phyloP scores from a whole-genome alignment of 2,329 filamentous ascomycete genomes.

The Alternaria novae-zelandiae region DNA sequence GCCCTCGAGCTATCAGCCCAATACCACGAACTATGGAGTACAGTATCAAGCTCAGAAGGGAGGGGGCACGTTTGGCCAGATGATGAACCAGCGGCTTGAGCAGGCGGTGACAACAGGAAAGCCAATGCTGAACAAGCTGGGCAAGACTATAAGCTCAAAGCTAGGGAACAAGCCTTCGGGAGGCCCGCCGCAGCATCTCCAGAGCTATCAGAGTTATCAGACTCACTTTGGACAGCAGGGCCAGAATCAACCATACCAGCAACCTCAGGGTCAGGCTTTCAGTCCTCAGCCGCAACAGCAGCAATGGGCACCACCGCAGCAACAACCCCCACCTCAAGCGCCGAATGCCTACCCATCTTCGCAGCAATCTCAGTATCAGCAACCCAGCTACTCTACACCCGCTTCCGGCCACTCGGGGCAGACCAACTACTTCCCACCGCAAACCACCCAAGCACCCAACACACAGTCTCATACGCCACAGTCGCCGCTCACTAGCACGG shows the following conservation, averaged over 20 bases:
- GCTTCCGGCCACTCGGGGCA: conserved; percentile 28
- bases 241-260: conserved; percentile 25
- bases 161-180: conserved; percentile 34
- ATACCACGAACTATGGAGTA: conserved; percentile 20
- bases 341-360: conserved; percentile 24
- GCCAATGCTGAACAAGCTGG: conserved; percentile 45
- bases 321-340: conserved; percentile 20
- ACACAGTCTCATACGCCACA: conserved; percentile 17
- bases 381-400: conserved; percentile 30
- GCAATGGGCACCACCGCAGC: conserved; percentile 23
- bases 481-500: conserved; percentile 14
- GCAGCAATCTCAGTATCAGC: conserved; percentile 37
- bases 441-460: conserved; percentile 13
- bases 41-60: conserved; percentile 26
- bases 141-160: conserved; percentile 46
- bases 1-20: conserved; percentile 23
- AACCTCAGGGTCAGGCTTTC: conserved; percentile 17
- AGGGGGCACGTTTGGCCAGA: conserved; percentile 34
- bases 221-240: conserved; percentile 31
- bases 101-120: conserved; percentile 43
- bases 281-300: conserved; percentile 22
- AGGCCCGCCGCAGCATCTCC: conserved; percentile 36
- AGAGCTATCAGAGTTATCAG: conserved; percentile 44
- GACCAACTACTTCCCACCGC: conserved; percentile 37
- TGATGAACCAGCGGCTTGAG: conserved; percentile 37